A percentile compares a stretch with the other conserved stretches of the same genome.
These are phyloP conservation scores for Yamadazyma laniorum DNA, from an alignment of 805 yeast species.

Conservation along the genomic window DNA sequence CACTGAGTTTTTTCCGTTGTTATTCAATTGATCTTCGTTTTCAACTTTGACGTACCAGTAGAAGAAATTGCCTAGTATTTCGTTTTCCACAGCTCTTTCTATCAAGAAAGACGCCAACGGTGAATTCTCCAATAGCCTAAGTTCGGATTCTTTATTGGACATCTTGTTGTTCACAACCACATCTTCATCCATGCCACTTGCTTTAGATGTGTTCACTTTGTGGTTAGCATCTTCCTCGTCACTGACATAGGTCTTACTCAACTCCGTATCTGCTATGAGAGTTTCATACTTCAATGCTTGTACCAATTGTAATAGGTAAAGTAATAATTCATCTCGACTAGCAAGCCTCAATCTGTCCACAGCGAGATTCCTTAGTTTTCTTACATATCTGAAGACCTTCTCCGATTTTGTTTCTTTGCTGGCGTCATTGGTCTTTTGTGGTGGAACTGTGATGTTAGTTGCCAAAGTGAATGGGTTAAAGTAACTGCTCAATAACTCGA, in stretches of 20 bases:
- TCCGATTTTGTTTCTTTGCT: constrained; percentile 27
- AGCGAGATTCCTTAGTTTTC: constrained; percentile 73
- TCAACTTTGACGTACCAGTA: constrained; percentile 94
- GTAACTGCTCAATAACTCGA: constrained; percentile 79
- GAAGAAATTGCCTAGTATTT: constrained; percentile 72
- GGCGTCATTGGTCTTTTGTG: constrained; percentile 1
- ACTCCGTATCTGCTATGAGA: constrained; percentile 18
- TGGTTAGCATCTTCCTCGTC: constrained; percentile 3
- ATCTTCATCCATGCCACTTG: constrained; percentile 6
- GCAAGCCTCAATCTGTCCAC: constrained; percentile 80
- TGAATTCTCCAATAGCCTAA: constrained; percentile 36
- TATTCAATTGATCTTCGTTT: constrained; percentile 56
- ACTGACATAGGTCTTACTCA: constrained; percentile 3
- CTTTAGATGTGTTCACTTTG: neutral
- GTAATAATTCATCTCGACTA: constrained; percentile 71
- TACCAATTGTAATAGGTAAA: constrained; percentile 84
- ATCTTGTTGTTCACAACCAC: neutral
- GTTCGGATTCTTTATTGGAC: constrained; percentile 13
- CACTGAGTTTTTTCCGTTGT: constrained; percentile 12
- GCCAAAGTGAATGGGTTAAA: constrained; percentile 51
- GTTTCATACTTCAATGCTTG: constrained; percentile 86
- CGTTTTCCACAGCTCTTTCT: constrained; percentile 63
- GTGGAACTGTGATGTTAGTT: constrained; percentile 3
- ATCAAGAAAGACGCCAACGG: constrained; percentile 76
- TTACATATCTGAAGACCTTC: constrained; percentile 39